Base-by-base conservation (phyloP, 2,329 filamentous ascomycete species). In the Sclerotinia borealis region DNA sequence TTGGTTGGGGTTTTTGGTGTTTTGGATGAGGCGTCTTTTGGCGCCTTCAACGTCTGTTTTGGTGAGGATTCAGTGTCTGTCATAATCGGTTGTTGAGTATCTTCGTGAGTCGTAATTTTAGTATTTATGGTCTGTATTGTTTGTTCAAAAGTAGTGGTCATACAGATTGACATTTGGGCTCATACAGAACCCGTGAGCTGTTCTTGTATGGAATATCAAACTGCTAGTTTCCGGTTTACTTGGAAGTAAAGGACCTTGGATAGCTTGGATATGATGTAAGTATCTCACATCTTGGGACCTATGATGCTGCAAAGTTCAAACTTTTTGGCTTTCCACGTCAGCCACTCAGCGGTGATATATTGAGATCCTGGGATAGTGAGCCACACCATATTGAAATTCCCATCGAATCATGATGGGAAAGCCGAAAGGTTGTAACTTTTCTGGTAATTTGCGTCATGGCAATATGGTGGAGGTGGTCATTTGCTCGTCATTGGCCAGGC, bases 171-270 rank as follows among this genome's bases (percentile, higher is more conserved):
- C 45, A 45, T 31, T 43, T 58, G n/a, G 29, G 11, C 36, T 47
- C 54, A 43, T 47, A 58, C 54, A 34, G 54, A 58, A 58, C 39
- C 49, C 49, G 59, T 61, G 49, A 61, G 59, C 49, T 61, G 49
- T 61, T 61, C 54, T 61, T 61, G 59, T 61, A 61, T 52, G 22
- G 37, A 43, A 54, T 61, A 55, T 37, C 17, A 43, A 11, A n/a
- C 29, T 43, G 36, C 59, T 61, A 55, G 45, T 61, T 61, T 37
- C 59, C 59, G 37, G 59, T 55, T 61, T 61, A 61, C 59, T 55
- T 61, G 49, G 49, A 61, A 55, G 36, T 3, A 54, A 6, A 52
- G 25, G 13, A 25, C 39, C 54, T 56, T 60, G 45, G 34, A 52
- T 29, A 54, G 58, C 45, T 61, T 41, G 36, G 36, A 45, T 34